Percentiles rank a stretch among this genome's conserved stretches.
Conservation (phyloP, 306 rosid species). For the Herpetospermum pedunculosum region DNA sequence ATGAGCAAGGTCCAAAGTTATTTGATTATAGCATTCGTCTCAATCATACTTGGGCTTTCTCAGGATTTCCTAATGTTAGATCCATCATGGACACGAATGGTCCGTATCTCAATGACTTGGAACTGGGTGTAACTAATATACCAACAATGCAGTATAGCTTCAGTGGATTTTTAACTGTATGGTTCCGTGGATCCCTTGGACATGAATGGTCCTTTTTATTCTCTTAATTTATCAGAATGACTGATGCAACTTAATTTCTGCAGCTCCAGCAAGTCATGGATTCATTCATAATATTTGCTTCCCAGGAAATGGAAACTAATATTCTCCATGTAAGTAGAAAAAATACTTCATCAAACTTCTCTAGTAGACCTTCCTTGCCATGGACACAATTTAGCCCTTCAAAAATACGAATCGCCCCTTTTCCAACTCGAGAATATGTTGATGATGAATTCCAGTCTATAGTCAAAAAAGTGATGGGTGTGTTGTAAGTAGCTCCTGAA, state of each 20-base stretch:
- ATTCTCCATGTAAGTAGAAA: constrained; percentile 20
- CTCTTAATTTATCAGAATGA: neutral
- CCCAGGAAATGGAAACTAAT: constrained; percentile 49
- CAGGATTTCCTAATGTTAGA: constrained; percentile 86
- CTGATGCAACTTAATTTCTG: constrained; percentile 24
- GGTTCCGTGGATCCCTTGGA: constrained; percentile 23
- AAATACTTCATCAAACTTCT: constrained; percentile 24
- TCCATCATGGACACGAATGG: constrained; percentile 94
- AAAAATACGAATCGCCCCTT: constrained; percentile 67
- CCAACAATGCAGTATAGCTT: constrained; percentile 93
- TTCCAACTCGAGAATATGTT: constrained; percentile 89
- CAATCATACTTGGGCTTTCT: constrained; percentile 97
- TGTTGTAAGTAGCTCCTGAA: constrained; percentile 44
- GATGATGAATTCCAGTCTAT: constrained; percentile 96
- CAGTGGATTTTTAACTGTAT: constrained; percentile 94
- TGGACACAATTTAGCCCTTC: constrained; percentile 62
- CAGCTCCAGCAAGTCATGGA: constrained; percentile 91
- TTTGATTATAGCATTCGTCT: constrained; percentile 95
- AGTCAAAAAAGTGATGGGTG: constrained; percentile 79
- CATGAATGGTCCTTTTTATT: too few relatives aligned
- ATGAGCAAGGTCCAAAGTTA: constrained; percentile 68
- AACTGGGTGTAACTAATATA: constrained; percentile 51
- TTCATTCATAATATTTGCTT: constrained; percentile 65
- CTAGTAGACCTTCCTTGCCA: constrained; percentile 25
- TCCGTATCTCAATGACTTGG: constrained; percentile 83